Base-by-base conservation (phyloP, 805 yeast genomes). In the Scheffersomyces spartinae region DNA sequence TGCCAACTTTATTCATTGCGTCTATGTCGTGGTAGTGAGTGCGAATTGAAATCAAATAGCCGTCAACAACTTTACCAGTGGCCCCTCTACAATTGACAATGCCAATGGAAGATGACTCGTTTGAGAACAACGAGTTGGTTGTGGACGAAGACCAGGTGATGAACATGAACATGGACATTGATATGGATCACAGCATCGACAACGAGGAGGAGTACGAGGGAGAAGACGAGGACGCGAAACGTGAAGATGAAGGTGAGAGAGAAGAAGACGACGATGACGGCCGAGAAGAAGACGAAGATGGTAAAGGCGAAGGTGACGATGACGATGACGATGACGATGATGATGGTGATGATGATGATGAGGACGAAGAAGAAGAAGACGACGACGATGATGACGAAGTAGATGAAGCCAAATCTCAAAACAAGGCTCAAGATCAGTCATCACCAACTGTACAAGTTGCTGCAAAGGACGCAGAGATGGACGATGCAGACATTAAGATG, bases 321-420 rank as follows among this genome's bases (percentile, higher is more conserved):
- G 52, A 45, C 6, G 51, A 45, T 7, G 41, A 44, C 9, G 45
- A 31, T 21, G 40, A 37, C 12, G 37, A 42, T 9, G 42, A 36
- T 12, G 43, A 31, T 26, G 34, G 33, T 14, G 38, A 20, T 4
- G 32, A 24, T 2, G 40, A 34, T 3, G 40, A 40, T 7, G 40
- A 41, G 6, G 47, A 36, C 5, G 40, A 40, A 8, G 30, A 33
- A 6, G 37, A 36, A 9, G 38, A 36, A 8, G 31, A 26, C 14
- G 31, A 35, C 9, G 42, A 30, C 18, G 40, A 35, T 7, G 42
- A 34, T 17, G 41, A 38, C 7, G 45, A 23, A 5, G 39, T 35
- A 3, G 39, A 33, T 10, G 45, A 40, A 9, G 19, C 9, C n/a
- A n/a, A n/a, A n/a, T n/a, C n/a, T n/a, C n/a, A n/a, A n/a, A n/a